These are phyloP conservation scores for Penicillium steckii DNA, from an alignment of 495 filamentous ascomycete species.

Conservation along the genomic window DNA sequence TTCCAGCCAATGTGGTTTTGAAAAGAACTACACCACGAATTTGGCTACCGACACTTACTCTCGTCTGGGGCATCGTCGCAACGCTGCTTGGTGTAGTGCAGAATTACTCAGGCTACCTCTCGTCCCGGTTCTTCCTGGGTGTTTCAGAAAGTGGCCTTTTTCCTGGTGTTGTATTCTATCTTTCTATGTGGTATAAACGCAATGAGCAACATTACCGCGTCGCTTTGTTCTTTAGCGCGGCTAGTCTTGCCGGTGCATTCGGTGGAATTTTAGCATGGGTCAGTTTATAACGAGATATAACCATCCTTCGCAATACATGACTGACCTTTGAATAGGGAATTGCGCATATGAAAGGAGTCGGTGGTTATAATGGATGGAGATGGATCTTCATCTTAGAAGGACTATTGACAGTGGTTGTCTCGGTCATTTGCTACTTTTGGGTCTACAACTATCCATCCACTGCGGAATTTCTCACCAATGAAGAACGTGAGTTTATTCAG, in stretches of 20 bases:
- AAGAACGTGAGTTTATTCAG: slow-evolving; percentile 60
- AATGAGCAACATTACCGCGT: slow-evolving; percentile 71
- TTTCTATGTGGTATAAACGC: slow-evolving; percentile 84
- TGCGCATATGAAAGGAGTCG: slow-evolving; percentile 61
- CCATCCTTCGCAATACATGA: background rate
- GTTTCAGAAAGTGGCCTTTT: slow-evolving; percentile 58
- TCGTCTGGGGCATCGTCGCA: slow-evolving; percentile 63
- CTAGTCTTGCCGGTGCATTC: slow-evolving; percentile 75
- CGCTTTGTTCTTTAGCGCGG: slow-evolving; percentile 72
- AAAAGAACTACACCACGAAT: slow-evolving; percentile 66
- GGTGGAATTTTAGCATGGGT: slow-evolving; percentile 72
- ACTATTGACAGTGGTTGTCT: slow-evolving; percentile 63
- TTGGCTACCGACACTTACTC: slow-evolving; percentile 56
- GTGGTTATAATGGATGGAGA: slow-evolving; percentile 68
- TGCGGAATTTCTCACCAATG: slow-evolving; percentile 63
- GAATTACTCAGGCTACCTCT: slow-evolving; percentile 62
- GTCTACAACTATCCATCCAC: slow-evolving; percentile 72
- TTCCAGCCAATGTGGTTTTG: slow-evolving; percentile 73
- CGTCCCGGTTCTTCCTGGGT: slow-evolving; percentile 49
- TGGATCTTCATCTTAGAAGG: slow-evolving; percentile 87
- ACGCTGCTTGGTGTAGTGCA: slow-evolving; percentile 70
- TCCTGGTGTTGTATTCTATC: slow-evolving; percentile 76
- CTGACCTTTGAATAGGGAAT: slow-evolving; percentile 35
- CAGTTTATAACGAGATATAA: slow-evolving; percentile 6
- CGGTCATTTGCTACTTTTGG: slow-evolving; percentile 62